Base-by-base conservation (phyloP, 2,329 filamentous ascomycete genomes). In the Myriosclerotinia scirpicola region DNA sequence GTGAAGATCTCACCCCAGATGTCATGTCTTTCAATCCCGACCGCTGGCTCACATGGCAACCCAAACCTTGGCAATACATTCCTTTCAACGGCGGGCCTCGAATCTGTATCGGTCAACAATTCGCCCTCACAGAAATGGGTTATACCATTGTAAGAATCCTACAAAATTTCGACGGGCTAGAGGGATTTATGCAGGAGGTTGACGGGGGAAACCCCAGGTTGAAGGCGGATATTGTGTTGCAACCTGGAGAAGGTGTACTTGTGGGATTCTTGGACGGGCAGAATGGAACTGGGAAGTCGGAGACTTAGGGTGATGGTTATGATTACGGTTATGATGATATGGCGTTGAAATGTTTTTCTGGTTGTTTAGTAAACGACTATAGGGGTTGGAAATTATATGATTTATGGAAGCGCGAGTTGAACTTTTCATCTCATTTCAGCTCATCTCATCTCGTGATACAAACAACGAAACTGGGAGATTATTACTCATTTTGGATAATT, bases 21-120 rank as follows among this genome's bases (percentile, higher is more conserved):
- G 76, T 78, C 1, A 76, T 76, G 8, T 74, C 80, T 44, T 92
- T 87, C 78, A 81, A 81, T 67, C 90, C 90, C 0, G 89, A 91
- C 58, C 81, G 90, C 67, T 93, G 90, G 90, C 79, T 77, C 60
- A 69, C 77, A 71, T 86, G 86, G 83, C 84, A 86, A 74, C 88
- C 87, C 0, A 84, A 83, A 73, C 85, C 85, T 0, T 91, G 89
- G 86, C 84, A 88, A 69, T 92, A 90, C 75, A 83, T 92, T 53
- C 90, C 90, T 5, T 92, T 92, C 78, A 92, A 91, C 75, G 88
- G 88, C 14, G 90, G 89, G 0, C 87, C 90, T 54, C 81, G 90
- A 42, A 90, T 91, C 74, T 91, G 90, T 77, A 86, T 93, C 67
- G 90, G 90, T 1, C 90, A 94, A 81, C 90, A 94, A 77, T 94